These are phyloP conservation scores for Friedmanniomyces simplex DNA, from an alignment of 495 filamentous ascomycete species.

Conservation along the genomic window DNA sequence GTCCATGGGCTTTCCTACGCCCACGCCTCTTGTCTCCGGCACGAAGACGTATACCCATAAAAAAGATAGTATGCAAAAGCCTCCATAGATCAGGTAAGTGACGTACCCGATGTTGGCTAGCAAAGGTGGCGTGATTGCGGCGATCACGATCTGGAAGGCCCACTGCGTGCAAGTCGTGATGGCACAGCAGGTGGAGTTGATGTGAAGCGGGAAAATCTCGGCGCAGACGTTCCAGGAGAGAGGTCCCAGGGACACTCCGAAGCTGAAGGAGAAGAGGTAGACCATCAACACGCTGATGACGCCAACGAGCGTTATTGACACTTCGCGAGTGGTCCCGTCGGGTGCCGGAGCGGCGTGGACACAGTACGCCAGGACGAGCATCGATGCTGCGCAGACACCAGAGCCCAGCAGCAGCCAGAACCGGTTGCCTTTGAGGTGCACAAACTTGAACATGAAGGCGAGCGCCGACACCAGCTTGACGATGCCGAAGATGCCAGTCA, in stretches of 20 bases:
- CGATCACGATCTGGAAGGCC: conserved; percentile 7
- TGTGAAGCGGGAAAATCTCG: conserved; percentile 11
- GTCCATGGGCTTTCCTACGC: conserved; percentile 5
- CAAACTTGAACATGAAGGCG: conserved; percentile 12
- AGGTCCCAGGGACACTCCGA: neutral
- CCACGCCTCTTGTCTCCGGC: conserved; percentile 4
- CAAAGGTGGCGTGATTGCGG: conserved; percentile 1
- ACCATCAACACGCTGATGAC: conserved; percentile 8
- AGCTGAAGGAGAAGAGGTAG: conserved; percentile 10
- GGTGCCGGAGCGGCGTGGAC: neutral
- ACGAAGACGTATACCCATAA: conserved; percentile 1
- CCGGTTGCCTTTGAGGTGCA: conserved; percentile 2
- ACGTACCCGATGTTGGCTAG: conserved; percentile 3
- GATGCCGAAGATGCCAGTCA: conserved; percentile 14
- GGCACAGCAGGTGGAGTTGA: conserved; percentile 9
- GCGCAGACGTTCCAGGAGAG: conserved; percentile 12
- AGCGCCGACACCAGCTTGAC: conserved; percentile 11
- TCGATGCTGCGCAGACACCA: neutral
- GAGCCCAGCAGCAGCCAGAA: conserved; percentile 16
- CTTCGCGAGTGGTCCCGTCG: neutral
- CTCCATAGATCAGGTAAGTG: conserved; percentile 4
- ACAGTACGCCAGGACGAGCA: conserved; percentile 7
- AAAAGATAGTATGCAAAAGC: conserved; percentile 1
- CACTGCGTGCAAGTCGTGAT: conserved; percentile 13
- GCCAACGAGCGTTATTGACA: neutral